phyloP scores from a whole-genome alignment of 805 yeast species.

The Candida manassasensis region DNA sequence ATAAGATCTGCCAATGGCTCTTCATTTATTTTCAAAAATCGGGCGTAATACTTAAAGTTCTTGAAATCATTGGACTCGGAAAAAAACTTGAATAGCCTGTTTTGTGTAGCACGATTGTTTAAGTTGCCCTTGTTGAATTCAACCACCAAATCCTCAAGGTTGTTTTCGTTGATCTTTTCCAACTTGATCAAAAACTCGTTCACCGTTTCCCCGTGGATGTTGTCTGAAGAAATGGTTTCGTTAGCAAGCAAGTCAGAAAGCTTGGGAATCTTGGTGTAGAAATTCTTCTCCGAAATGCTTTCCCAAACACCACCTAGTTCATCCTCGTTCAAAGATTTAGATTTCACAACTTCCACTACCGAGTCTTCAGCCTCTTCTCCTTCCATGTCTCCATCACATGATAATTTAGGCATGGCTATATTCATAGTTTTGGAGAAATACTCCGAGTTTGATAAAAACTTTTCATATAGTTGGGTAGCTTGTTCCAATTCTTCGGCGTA shows the following conservation, averaged over 20 bases:
- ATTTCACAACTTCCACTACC: constrained; percentile 20
- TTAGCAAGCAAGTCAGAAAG: constrained; percentile 21
- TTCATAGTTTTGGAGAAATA: constrained; percentile 39
- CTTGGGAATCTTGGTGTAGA: constrained; percentile 55
- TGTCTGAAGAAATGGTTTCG: constrained; percentile 8
- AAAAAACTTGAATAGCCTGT: constrained; percentile 55
- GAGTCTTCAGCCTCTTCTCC: constrained; percentile 9
- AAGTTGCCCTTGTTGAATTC: constrained; percentile 49
- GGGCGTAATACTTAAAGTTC: constrained; percentile 48
- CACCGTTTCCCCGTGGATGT: constrained; percentile 37
- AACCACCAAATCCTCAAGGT: constrained; percentile 44
- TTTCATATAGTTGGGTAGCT: constrained; percentile 34
- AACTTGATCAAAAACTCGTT: constrained; percentile 39
- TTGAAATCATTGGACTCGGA: constrained; percentile 43
- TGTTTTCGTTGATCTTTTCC: constrained; percentile 43
- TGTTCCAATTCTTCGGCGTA: constrained; percentile 30
- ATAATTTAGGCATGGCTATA: constrained; percentile 15
- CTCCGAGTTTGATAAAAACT: constrained; percentile 39
- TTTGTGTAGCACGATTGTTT: constrained; percentile 69
- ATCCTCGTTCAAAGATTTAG: constrained; percentile 19
- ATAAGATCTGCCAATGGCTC: constrained; percentile 45
- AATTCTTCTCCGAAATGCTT: constrained; percentile 56
- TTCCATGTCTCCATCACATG: constrained; percentile 3
- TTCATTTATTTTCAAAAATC: constrained; percentile 64
- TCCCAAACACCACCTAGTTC: constrained; percentile 49